Conservation (phyloP, 1,284 basidiomycete species). For the Takashimella koratensis region DNA sequence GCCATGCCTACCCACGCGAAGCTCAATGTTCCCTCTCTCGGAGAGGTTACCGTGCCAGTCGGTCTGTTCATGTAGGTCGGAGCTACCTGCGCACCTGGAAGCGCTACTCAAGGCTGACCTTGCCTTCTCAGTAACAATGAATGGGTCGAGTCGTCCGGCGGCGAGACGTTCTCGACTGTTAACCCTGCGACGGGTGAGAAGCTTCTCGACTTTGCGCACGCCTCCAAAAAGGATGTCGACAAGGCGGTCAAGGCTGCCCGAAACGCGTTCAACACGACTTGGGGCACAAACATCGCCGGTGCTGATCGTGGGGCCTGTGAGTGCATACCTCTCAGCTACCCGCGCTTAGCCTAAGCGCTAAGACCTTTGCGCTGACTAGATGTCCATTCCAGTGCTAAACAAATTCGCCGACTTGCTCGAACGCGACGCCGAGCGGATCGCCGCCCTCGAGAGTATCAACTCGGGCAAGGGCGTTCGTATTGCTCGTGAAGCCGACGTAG, state of each 20-base stretch:
- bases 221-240: constrained; percentile 64
- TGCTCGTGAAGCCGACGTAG: constrained; percentile 77
- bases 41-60: constrained; percentile 62
- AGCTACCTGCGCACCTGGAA: too few relatives aligned
- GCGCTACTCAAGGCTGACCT: constrained; percentile 32
- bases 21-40: constrained; percentile 21
- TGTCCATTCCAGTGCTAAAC: constrained; percentile 57
- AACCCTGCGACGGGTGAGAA: constrained; percentile 58
- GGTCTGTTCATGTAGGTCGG: constrained; percentile 74
- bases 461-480: constrained; percentile 80
- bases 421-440: constrained; percentile 63
- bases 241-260: constrained; percentile 77
- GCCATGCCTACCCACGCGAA: constrained; percentile 13
- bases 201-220: constrained; percentile 35
- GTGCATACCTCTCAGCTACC: constrained; percentile 3
- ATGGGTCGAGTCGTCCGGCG: constrained; percentile 27
- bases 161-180: constrained; percentile 28
- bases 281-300: constrained; percentile 83
- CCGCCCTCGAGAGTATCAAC: constrained; percentile 70
- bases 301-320: constrained; percentile 64
- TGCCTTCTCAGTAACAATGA: constrained; percentile 34
- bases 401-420: constrained; percentile 90
- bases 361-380: not conserved
- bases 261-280: constrained; percentile 73
- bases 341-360: not conserved